A percentile compares a stretch with the other conserved stretches of the same genome.
These are phyloP conservation scores for Rhizophora mangle DNA, from an alignment of 345 rosid genomes.

Conservation along the genomic window DNA sequence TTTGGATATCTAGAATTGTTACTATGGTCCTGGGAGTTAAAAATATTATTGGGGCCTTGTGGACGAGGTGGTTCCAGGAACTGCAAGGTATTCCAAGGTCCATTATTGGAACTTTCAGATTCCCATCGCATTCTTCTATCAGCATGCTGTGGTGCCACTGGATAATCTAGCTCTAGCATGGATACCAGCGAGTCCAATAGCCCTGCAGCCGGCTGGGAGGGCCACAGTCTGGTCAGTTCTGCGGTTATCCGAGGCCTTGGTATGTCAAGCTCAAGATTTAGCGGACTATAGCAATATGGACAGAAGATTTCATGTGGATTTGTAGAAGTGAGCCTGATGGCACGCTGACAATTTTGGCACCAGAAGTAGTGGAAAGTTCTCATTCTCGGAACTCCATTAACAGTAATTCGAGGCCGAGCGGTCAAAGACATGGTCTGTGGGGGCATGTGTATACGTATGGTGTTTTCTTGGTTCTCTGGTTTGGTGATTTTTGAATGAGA, in stretches of 20 bases:
- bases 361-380: constrained; percentile 64
- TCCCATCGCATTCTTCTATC: constrained; percentile 36
- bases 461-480: neutral
- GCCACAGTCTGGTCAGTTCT: constrained; percentile 7
- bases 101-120: constrained; percentile 17
- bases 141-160: neutral
- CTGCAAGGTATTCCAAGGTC: constrained; percentile 60
- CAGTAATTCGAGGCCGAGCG: constrained; percentile 44
- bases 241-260: constrained; percentile 29
- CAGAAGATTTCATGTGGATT: constrained; percentile 42
- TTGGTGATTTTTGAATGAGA: constrained; percentile 1
- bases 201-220: constrained; percentile 13
- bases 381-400: constrained; percentile 55
- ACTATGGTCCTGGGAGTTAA: neutral
- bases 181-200: constrained; percentile 24
- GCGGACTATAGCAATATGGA: constrained; percentile 45
- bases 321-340: constrained; percentile 40
- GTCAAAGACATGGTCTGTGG: constrained; percentile 26
- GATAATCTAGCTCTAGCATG: constrained; percentile 15
- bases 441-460: neutral
- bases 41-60: neutral
- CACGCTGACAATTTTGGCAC: constrained; percentile 59
- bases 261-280: constrained; percentile 52
- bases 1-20: neutral
- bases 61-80: constrained; percentile 27